These are phyloP conservation scores for Luffa acutangula DNA, from an alignment of 306 rosid species.

Conservation along the genomic window DNA sequence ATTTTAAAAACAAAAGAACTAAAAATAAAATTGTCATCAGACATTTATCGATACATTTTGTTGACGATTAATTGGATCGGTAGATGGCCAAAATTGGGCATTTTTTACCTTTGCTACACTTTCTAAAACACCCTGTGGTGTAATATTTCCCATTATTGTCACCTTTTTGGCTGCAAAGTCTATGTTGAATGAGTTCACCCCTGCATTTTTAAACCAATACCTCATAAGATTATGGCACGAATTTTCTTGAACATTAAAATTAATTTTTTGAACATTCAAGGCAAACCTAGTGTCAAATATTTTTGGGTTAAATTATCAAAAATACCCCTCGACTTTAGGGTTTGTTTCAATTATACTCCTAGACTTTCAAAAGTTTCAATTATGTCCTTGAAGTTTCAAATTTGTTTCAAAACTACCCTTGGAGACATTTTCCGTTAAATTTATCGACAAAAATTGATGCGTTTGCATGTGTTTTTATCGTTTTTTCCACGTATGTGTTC, in stretches of 20 bases:
- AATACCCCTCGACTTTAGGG: no score
- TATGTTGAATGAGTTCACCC: conserved; percentile 78
- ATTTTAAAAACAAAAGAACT: not conserved
- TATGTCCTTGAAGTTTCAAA: no score
- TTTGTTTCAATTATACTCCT: no score
- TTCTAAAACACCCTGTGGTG: conserved; percentile 56
- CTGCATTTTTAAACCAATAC: conserved; percentile 18
- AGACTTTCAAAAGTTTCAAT: no score
- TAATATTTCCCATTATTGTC: conserved; percentile 67
- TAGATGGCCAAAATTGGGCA: conserved; percentile 72
- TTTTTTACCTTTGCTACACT: conserved; percentile 88
- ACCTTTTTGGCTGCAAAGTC: conserved; percentile 90
- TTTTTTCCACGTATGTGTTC: no score
- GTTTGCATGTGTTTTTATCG: no score
- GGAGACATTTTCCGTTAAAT: no score
- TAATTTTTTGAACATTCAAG: no score
- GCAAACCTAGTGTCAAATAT: no score
- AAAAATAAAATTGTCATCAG: not conserved
- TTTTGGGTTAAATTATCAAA: no score
- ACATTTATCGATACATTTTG: not conserved
- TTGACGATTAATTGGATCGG: not conserved
- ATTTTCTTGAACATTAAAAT: not conserved
- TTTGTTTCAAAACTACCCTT: no score
- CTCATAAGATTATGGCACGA: not conserved
- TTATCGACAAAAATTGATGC: no score